Evolutionary conservation across 116 monocot species (phyloP), one percentile per base, ranked within the genome.

Genomic region (Trichopus zeylanicus): DNA sequence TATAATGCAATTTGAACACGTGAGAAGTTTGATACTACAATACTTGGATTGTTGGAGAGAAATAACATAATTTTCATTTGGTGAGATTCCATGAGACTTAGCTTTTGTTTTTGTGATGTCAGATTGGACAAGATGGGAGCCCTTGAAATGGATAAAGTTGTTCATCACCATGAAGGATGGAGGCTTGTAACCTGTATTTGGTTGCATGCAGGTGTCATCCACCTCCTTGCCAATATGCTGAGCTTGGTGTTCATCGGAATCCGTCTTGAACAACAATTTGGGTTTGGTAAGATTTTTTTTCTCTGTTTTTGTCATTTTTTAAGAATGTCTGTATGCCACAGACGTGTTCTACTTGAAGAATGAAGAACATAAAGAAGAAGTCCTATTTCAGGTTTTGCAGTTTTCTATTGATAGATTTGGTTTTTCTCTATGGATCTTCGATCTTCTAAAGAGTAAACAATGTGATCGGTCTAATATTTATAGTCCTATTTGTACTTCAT

Each of bases 191-290:
- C 78, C 9, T 84, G 75, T 37, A 81, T 84, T 20, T 89, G 89
- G 89, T 59, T 89, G 66, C 89, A 85, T 69, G 85, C 78, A 12
- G 89, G 84, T 2, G 32, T 89, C 25, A 51, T 89, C 31, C 89
- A 89, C 58, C 55, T 89, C 37, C 65, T 84, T 20, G 70, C 63
- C 1, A 78, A 89, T 53, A 89, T 78, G 75, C 38, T 89, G 10
- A 73, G 81, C 47, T 46, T 84, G 38, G 19, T 89, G 28, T 75
- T 89, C 20, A 78, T 89, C 28, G 89, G 84, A 31, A 67, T 85
- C 32, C 67, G 73, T 10, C 76, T 89, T 16, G 89, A 89, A 39
- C 75, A 81, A 62, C 81, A 89, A 63, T 89, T 89, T 68, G 89
- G 89, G 59, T 85, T 85, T 60, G 57, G 89, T 78, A 66, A 33